Conservation (phyloP, 2,329 filamentous ascomycete genomes). For the Cytospora schulzeri region DNA sequence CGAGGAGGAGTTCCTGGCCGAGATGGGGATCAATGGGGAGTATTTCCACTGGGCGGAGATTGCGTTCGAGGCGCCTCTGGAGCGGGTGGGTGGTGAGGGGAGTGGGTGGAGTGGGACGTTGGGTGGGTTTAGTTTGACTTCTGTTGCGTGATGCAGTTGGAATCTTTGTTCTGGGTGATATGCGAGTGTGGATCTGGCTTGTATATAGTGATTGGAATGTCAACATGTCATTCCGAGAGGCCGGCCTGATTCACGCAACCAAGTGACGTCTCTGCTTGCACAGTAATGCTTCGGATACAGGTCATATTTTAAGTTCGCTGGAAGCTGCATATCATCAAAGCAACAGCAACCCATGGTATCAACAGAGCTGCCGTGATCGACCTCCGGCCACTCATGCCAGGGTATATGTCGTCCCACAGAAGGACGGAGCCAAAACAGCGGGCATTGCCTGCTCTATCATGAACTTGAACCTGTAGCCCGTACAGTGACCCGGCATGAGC, state of each 20-base stretch:
- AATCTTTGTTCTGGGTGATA: too few relatives aligned
- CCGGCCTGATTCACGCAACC: too few relatives aligned
- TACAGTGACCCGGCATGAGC: slow-evolving; percentile 57
- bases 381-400: neutral
- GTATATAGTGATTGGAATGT: neutral
- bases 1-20: slow-evolving; percentile 45
- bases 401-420: slow-evolving; percentile 47
- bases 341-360: too few relatives aligned
- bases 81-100: slow-evolving; percentile 39
- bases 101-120: slow-evolving; percentile 39
- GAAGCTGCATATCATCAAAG: too few relatives aligned
- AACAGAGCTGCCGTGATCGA: neutral
- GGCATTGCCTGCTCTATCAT: slow-evolving; percentile 54
- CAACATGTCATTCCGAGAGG: neutral
- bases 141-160: slow-evolving; percentile 20
- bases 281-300: too few relatives aligned
- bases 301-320: too few relatives aligned
- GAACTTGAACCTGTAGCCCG: slow-evolving; percentile 57
- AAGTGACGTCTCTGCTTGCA: too few relatives aligned
- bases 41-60: slow-evolving; percentile 46
- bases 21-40: slow-evolving; percentile 46
- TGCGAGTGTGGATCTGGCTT: neutral
- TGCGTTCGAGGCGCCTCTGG: slow-evolving; percentile 48
- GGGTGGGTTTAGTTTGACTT: slow-evolving; percentile 36
- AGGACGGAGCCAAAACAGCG: slow-evolving; percentile 51